Evolutionary conservation across 139 green algal species (phyloP).

Genomic region (Limnomonas spitsbergensis): DNA sequence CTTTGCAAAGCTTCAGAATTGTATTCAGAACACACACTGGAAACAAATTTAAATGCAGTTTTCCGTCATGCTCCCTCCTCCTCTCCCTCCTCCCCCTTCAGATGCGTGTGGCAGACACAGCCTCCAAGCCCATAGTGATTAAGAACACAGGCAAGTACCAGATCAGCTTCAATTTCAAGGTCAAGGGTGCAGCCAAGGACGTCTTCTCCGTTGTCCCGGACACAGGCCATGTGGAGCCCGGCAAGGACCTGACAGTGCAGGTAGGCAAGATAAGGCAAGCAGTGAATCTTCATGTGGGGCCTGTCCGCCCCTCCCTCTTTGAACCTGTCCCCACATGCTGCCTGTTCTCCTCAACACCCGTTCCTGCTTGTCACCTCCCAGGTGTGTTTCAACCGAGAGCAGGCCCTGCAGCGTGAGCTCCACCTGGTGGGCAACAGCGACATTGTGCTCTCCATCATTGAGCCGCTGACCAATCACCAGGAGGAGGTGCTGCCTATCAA

Average conservation of each 20-base stretch:
- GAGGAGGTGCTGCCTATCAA: slow-evolving; percentile 47
- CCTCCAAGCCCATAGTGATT: slow-evolving; percentile 43
- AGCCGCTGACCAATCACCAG: slow-evolving; percentile 60
- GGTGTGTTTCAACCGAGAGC: slow-evolving; percentile 59
- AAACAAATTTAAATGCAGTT: too few relatives aligned
- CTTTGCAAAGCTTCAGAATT: too few relatives aligned
- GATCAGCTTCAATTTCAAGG: slow-evolving; percentile 55
- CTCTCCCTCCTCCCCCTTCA: too few relatives aligned
- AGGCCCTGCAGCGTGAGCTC: slow-evolving; percentile 39
- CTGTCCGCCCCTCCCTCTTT: too few relatives aligned
- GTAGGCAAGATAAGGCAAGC: too few relatives aligned
- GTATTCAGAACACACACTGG: too few relatives aligned
- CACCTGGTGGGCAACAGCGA: slow-evolving; percentile 58
- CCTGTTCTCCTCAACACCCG: too few relatives aligned
- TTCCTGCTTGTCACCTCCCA: too few relatives aligned
- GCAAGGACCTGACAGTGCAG: slow-evolving; percentile 45
- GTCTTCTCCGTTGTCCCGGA: slow-evolving; percentile 58
- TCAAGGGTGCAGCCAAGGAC: slow-evolving; percentile 24
- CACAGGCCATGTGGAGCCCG: slow-evolving; percentile 52
- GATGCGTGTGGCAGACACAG: slow-evolving; percentile 55
- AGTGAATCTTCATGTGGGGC: too few relatives aligned
- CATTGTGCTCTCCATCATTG: slow-evolving; percentile 65
- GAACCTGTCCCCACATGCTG: too few relatives aligned
- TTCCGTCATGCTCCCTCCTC: too few relatives aligned
- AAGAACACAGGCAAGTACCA: slow-evolving; percentile 75